These are phyloP conservation scores for Lachancea quebecensis DNA, from an alignment of 805 yeast species.

Conservation along the genomic window DNA sequence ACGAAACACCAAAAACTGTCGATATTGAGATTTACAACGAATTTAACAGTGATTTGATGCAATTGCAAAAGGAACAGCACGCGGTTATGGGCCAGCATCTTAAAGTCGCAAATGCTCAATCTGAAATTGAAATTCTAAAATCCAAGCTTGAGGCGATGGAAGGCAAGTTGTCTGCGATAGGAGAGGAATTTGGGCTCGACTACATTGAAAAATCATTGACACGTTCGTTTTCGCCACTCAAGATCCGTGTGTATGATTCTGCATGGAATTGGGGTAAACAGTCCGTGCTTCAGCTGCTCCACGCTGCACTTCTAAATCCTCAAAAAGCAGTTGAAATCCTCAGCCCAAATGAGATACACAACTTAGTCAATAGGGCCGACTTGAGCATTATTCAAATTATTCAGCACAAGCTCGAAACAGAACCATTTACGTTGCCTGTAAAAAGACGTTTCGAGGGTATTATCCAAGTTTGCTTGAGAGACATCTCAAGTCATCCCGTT, in stretches of 20 bases:
- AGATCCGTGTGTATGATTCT: slow-evolving; percentile 83
- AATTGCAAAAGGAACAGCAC: slow-evolving; percentile 20
- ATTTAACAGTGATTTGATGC: slow-evolving; percentile 4
- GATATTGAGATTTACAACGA: slow-evolving; percentile 85
- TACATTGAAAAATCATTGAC: slow-evolving; percentile 71
- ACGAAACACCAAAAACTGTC: slow-evolving; percentile 93
- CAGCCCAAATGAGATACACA: slow-evolving; percentile 65
- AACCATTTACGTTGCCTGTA: background rate
- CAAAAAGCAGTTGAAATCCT: slow-evolving; percentile 68
- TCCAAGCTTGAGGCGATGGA: slow-evolving; percentile 49
- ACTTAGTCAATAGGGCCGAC: slow-evolving; percentile 78
- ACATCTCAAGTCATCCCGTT: background rate
- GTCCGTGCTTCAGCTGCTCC: slow-evolving; percentile 47
- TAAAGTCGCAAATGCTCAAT: background rate
- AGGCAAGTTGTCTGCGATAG: slow-evolving; percentile 46
- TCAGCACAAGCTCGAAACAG: slow-evolving; percentile 34
- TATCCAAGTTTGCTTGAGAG: background rate
- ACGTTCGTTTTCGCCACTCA: slow-evolving; percentile 67
- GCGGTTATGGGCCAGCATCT: slow-evolving; percentile 4
- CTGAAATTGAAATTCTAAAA: slow-evolving; percentile 2
- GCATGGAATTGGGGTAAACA: slow-evolving; percentile 95
- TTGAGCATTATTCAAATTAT: slow-evolving; percentile 76
- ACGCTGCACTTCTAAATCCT: slow-evolving; percentile 48
- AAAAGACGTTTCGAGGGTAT: background rate
- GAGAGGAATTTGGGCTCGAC: slow-evolving; percentile 62